Base-by-base conservation (phyloP, 169 alveolate genomes). In the Eimeria maxima region DNA sequence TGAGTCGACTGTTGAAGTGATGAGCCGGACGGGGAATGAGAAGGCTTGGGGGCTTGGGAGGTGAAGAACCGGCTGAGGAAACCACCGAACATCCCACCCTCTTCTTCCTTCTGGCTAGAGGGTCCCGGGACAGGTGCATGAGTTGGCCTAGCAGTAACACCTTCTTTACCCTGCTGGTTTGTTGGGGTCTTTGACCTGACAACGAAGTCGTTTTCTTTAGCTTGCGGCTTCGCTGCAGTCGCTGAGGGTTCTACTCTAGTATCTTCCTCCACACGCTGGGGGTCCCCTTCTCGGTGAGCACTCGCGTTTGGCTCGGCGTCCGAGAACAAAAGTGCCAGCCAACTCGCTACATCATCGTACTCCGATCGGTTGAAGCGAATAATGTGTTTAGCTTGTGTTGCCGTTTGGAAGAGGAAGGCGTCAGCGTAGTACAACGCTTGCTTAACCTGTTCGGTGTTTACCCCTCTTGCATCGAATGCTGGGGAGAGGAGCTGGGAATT, bases 341-440 rank as follows among this genome's bases (percentile, higher is more conserved):
- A 87, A 50, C 83, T 42, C 60, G 93, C 93, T 63, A 87, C 44
- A 14, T 87, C 93, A 63, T 87, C 63, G 63, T 60, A 87, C 53
- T 87, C 93, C 11, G 78, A 44, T 7, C 93, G 93, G 83, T 45
- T 47, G 81, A 87, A 87, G 10, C 93, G 93, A 87, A 87, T 60
- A 42, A 87, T 87, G 47, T 42, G 50, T 63, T 87, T 87, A 33
- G 93, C 93, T n/a, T 87, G 93, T 53, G 73, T 87, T 63, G 93
- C 93, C 1, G 81, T 29, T 60, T 60, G 93, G 93, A 87, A 87
- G n/a, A 87, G 81, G 73, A 87, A 87, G 42, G 81, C 71, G 53
- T 87, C 93, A 57, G 93, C 93, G 45, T 87, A 42, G 78, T 42
- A 42, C 80, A 87, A 42, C 63, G 93, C 93, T 33, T 87, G 80